Base-by-base conservation (phyloP, 345 rosid species). In the Euphorbia lathyris region DNA sequence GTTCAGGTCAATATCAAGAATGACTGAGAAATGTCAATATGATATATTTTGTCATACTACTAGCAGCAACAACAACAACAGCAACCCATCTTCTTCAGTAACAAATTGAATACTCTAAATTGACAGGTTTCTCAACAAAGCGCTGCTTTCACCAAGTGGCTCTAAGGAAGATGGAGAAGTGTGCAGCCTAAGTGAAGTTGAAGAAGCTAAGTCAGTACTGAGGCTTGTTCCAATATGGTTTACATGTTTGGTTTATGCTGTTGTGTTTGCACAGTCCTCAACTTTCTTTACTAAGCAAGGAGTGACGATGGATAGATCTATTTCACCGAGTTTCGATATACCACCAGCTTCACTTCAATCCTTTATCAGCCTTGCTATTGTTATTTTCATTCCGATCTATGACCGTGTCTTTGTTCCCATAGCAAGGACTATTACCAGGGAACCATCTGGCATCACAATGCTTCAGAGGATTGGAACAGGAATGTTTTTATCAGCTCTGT, bases 381-480 rank as follows among this genome's bases (percentile, higher is more conserved):
- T 59, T 17, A 36, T 76, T 42, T 71, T 61, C 64, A 45, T 76
- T n/a, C 79, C 75, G 3, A 30, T 76, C 3, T 76, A 76, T 40
- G 79, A 71, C 57, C 62, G 72, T 29, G 30, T 60, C 30, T 42
- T 76, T 42, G 75, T 76, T 59, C 75, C 75, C 11, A 7, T 66
- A n/a, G 67, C 71, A 22, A 66, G 79, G 57, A 11, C 67, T 23
- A 25, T 76, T 48, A 76, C 79, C 0, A 9, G 68, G 32, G 70
- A 71, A 66, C 64, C 65, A 11, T 53, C 72, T 26, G 75, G 79
- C 36, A 66, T 71, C 16, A 51, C 75, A 52, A 76, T 71, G 72
- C 79, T 76, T 55, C 75, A 76, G n/a, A 76, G 76, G 63, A 71
- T 71, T 1, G 79, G 79, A 71, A 53, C 59, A 32, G 75, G 76